Conservation (phyloP, 169 alveolate genomes). For the Plasmodium fragile region DNA sequence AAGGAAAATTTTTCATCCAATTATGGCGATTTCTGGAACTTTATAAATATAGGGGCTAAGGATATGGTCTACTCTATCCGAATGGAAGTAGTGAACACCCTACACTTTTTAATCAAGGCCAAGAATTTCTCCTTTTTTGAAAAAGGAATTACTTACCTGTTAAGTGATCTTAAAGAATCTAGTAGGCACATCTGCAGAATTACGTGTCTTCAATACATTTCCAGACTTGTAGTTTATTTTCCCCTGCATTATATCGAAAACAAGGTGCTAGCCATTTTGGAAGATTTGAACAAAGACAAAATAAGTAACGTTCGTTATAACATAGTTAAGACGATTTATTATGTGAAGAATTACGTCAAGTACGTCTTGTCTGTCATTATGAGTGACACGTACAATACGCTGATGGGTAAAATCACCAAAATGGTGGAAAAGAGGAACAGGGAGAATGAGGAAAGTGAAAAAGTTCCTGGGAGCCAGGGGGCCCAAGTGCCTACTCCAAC, state of each 20-base stretch:
- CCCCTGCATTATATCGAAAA: slow-evolving; percentile 64
- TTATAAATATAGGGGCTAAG: slow-evolving; percentile 61
- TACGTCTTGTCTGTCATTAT: slow-evolving; percentile 36
- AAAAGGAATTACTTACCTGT: slow-evolving; percentile 39
- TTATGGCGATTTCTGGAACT: slow-evolving; percentile 52
- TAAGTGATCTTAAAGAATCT: slow-evolving; percentile 68
- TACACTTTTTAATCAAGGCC: slow-evolving; percentile 59
- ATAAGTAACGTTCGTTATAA: slow-evolving; percentile 69
- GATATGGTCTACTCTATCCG: slow-evolving; percentile 61
- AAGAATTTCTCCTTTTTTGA: slow-evolving; percentile 58
- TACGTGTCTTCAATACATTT: slow-evolving; percentile 69
- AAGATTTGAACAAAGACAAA: slow-evolving; percentile 38
- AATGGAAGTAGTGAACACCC: slow-evolving; percentile 44
- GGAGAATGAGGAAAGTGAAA: slow-evolving; percentile 9
- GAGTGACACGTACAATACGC: slow-evolving; percentile 37
- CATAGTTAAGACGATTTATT: slow-evolving; percentile 53
- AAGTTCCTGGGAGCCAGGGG: neutral
- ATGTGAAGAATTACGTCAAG: slow-evolving; percentile 38
- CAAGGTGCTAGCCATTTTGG: slow-evolving; percentile 20
- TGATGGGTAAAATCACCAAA: slow-evolving; percentile 18
- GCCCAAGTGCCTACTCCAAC: neutral
- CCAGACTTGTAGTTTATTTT: slow-evolving; percentile 51
- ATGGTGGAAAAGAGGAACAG: slow-evolving; percentile 23
- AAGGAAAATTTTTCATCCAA: slow-evolving; percentile 62
- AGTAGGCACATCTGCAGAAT: slow-evolving; percentile 45